phyloP scores from a whole-genome alignment of 257 asterid genomes.

The Penstemon eatonii region DNA sequence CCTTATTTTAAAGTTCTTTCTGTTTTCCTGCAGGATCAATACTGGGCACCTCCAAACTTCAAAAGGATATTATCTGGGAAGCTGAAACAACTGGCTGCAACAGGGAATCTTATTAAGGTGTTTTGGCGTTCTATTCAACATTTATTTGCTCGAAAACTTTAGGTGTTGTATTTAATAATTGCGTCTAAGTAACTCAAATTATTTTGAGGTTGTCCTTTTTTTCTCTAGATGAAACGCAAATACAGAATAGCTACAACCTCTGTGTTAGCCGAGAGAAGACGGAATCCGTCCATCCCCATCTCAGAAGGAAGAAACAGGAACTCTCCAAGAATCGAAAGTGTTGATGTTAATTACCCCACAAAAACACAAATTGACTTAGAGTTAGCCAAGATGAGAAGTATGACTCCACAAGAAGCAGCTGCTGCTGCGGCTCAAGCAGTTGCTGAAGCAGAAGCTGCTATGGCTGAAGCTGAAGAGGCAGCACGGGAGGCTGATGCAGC shows the following conservation, averaged over 20 bases:
- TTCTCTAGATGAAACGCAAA: slow-evolving; percentile 67
- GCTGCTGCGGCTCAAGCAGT: slow-evolving; percentile 95
- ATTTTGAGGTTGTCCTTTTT: slow-evolving; percentile 6
- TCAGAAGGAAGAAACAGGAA: slow-evolving; percentile 49
- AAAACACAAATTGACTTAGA: slow-evolving; percentile 72
- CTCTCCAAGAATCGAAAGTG: slow-evolving; percentile 47
- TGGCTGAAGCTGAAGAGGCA: slow-evolving; percentile 96
- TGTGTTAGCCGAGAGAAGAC: slow-evolving; percentile 52
- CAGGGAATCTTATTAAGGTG: slow-evolving; percentile 85
- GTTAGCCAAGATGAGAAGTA: slow-evolving; percentile 65
- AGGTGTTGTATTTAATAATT: not conserved
- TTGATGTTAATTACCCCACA: slow-evolving; percentile 44
- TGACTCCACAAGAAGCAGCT: slow-evolving; percentile 85
- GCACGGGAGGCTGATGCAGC: slow-evolving; percentile 92
- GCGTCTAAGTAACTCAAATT: not conserved
- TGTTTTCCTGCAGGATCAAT: slow-evolving; percentile 61
- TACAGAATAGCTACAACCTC: slow-evolving; percentile 60
- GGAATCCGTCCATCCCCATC: slow-evolving; percentile 42
- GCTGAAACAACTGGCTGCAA: slow-evolving; percentile 75
- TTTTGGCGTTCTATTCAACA: slow-evolving; percentile 22
- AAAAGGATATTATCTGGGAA: slow-evolving; percentile 84
- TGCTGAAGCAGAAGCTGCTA: slow-evolving; percentile 93
- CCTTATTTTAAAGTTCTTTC: slow-evolving; percentile 20
- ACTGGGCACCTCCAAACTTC: slow-evolving; percentile 93
- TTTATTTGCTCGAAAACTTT: no score